phyloP scores from a whole-genome alignment of 495 filamentous ascomycete species.

The Podospora pseudopauciseta region DNA sequence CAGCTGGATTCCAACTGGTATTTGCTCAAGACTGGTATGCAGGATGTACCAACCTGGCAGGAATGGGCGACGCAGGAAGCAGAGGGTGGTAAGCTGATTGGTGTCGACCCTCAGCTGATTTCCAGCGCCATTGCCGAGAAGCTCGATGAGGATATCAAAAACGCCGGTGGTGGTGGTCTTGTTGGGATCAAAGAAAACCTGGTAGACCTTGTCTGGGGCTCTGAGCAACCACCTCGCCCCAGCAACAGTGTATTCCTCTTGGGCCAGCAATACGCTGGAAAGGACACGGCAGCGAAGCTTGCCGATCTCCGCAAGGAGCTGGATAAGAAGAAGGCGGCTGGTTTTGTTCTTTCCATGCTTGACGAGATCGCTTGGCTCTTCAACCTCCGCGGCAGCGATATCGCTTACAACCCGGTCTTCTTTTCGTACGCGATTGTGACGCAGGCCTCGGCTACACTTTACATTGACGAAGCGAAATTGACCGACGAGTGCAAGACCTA shows the following conservation, averaged over 20 bases:
- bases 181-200: slow-evolving; percentile 74
- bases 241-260: slow-evolving; percentile 72
- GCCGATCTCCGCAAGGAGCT: slow-evolving; percentile 85
- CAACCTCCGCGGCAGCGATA: slow-evolving; percentile 93
- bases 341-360: slow-evolving; percentile 90
- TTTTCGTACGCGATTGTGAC: slow-evolving; percentile 95
- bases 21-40: slow-evolving; percentile 86
- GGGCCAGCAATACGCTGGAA: slow-evolving; percentile 72
- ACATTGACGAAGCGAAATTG: slow-evolving; percentile 78
- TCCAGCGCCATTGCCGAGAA: slow-evolving; percentile 82
- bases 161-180: slow-evolving; percentile 74
- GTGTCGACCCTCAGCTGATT: slow-evolving; percentile 87
- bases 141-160: slow-evolving; percentile 80
- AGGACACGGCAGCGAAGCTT: slow-evolving; percentile 78
- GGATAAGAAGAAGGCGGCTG: slow-evolving; percentile 83
- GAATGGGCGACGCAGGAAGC: slow-evolving; percentile 92
- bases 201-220: slow-evolving; percentile 82
- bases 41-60: slow-evolving; percentile 95
- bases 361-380: slow-evolving; percentile 99
- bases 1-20: slow-evolving; percentile 92
- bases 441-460: slow-evolving; percentile 73
- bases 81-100: slow-evolving; percentile 79
- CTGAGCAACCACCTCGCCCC: slow-evolving; percentile 67
- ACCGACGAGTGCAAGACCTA: slow-evolving; percentile 64
- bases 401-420: slow-evolving; percentile 98